phyloP scores from a whole-genome alignment of 306 rosid genomes.

The Lagenaria siceraria region DNA sequence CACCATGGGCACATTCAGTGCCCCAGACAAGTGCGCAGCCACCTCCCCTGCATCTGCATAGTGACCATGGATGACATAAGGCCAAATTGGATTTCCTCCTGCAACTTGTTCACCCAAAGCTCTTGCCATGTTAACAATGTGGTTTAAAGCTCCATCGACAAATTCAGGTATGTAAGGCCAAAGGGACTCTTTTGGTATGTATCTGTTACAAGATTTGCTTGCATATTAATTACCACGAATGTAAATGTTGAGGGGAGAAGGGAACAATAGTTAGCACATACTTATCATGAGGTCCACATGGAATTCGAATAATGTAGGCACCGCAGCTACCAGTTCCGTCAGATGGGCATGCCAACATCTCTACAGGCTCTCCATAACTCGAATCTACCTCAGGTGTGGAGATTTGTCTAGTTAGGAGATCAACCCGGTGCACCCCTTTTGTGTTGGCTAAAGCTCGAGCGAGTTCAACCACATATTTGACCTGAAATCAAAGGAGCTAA shows the following conservation, averaged over 20 bases:
- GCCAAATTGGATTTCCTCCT: constrained; percentile 58
- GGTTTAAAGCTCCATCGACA: constrained; percentile 55
- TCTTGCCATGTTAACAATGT: constrained; percentile 63
- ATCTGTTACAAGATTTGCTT: constrained; percentile 23
- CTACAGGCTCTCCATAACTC: constrained; percentile 65
- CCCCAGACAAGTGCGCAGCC: constrained; percentile 60
- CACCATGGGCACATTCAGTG: constrained; percentile 71
- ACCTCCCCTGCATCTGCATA: constrained; percentile 71
- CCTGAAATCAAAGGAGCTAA: constrained; percentile 17
- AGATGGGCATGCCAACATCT: constrained; percentile 57
- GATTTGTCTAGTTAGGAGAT: constrained; percentile 64
- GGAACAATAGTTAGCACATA: constrained; percentile 2
- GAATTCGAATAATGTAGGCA: constrained; percentile 64
- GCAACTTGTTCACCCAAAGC: constrained; percentile 58
- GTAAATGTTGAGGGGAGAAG: neutral
- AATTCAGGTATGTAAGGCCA: constrained; percentile 76
- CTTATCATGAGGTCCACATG: constrained; percentile 62
- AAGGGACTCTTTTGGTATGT: constrained; percentile 65
- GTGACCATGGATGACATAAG: constrained; percentile 70
- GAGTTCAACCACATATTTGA: constrained; percentile 73
- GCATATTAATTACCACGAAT: neutral
- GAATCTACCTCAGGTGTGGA: constrained; percentile 54
- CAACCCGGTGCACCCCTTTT: constrained; percentile 61
- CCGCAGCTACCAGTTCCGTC: constrained; percentile 60
- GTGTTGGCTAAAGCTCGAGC: constrained; percentile 72